Evolutionary conservation across 306 rosid species (phyloP), one percentile per base, ranked within the genome.

Genomic region (Cicer cuneatum): DNA sequence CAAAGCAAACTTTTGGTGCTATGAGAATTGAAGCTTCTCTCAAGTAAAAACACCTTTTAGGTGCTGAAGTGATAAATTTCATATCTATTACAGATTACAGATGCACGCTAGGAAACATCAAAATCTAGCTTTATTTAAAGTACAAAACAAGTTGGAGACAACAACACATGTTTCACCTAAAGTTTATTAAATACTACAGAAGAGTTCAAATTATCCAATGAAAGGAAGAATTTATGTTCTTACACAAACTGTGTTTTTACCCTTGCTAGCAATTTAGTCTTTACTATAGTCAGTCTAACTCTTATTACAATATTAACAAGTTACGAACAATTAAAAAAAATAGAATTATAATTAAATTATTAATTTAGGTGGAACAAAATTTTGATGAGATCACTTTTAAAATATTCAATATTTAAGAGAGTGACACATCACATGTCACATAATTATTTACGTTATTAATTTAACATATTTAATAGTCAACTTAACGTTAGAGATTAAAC

Each of bases 31-130:
- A 65, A 61, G 78, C 46, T 47, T 52, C 47, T 53, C 41, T 78
- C 29, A 13, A 37, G 80, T 46, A 66, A 46, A 58, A 70, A 61
- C 35, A 39, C 46, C 71, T 65, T 70, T 67, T 66, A 38, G 81
- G 78, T 41, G 72, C 60, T 41, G 80, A 80, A 41, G 80, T 51
- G 72, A 71, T 73, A 59, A 69, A 42, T 56, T 67, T 53, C 37
- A 61, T 43, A 74, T 68, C 75, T 69, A 15, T 21, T 45, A 49
- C n/a, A 65, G 48, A 53, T 64, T 61, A 61, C 8, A 66, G 12
- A 18, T 66, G 77, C 84, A 73, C 60, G 77, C 82, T 69, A 69
- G 67, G 73, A 68, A 84, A 84, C 87, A 72, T 69, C 42, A 38
- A 8, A 39, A 60, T 76, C 71, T 38, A 40, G 82, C 83, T 77